Conservation (phyloP, 352 stramenopile genomes). For the Pythium phragmiticola region DNA sequence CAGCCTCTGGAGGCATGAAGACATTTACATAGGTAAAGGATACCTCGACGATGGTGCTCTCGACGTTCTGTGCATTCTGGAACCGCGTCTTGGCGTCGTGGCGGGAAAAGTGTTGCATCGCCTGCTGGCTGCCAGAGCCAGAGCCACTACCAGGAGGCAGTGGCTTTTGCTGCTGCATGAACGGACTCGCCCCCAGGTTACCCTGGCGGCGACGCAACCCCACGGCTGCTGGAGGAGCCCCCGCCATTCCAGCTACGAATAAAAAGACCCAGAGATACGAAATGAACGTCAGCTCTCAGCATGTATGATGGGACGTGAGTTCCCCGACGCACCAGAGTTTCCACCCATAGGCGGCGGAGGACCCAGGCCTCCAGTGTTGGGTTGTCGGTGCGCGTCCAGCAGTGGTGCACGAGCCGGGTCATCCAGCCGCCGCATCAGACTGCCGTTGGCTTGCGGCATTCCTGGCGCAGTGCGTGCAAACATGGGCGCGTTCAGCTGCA, state of each 20-base stretch:
- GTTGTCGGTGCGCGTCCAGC: constrained; percentile 22
- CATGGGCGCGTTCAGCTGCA: constrained; percentile 79
- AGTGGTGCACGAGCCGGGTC: constrained; percentile 21
- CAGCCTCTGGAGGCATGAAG: no score
- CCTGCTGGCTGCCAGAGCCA: constrained; percentile 33
- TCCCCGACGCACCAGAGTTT: constrained; percentile 8
- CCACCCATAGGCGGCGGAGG: constrained; percentile 8
- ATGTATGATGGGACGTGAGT: no score
- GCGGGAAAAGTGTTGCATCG: constrained; percentile 59
- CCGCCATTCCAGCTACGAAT: not conserved
- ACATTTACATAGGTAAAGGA: not conserved
- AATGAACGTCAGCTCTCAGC: not conserved
- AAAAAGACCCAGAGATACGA: not conserved
- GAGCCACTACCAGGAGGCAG: constrained; percentile 22
- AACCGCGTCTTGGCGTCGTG: constrained; percentile 73
- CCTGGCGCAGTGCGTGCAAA: constrained; percentile 48
- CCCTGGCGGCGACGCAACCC: constrained; percentile 57
- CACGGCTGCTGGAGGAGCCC: constrained; percentile 14
- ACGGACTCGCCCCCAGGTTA: constrained; percentile 63
- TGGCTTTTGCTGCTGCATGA: constrained; percentile 71
- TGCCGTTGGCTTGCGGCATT: constrained; percentile 9
- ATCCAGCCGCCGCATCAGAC: constrained; percentile 11
- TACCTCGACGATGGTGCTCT: constrained; percentile 85
- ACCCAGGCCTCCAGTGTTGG: constrained; percentile 9
- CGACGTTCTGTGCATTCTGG: constrained; percentile 75